Evolutionary conservation across 2,329 filamentous ascomycete genomes (phyloP).

Genomic region (Chalara sp.): DNA sequence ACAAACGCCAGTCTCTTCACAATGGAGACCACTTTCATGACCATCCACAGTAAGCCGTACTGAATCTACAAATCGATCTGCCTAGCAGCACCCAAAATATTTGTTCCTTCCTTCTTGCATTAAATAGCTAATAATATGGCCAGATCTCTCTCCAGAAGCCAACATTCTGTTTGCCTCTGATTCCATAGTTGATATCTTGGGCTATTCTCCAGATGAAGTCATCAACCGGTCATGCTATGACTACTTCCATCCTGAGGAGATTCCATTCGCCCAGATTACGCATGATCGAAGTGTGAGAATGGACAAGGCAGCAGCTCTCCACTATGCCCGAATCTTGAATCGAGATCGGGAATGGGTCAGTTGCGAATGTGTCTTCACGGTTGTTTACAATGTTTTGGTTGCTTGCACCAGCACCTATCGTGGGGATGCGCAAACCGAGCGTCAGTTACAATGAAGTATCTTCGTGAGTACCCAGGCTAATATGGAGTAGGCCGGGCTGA

Average conservation of each 20-base stretch:
- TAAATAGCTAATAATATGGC: constrained; percentile 9
- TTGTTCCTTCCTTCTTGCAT: not conserved
- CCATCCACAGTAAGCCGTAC: constrained; percentile 67
- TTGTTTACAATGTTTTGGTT: constrained; percentile 83
- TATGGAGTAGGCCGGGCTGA: constrained; percentile 57
- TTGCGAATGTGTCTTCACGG: constrained; percentile 84
- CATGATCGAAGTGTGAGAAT: constrained; percentile 68
- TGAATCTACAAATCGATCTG: not conserved
- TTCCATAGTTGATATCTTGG: constrained; percentile 76
- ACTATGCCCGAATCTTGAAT: constrained; percentile 68
- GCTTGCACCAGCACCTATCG: constrained; percentile 77
- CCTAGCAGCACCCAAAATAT: not conserved
- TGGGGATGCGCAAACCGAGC: constrained; percentile 61
- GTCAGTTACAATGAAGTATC: constrained; percentile 43
- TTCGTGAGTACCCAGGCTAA: constrained; percentile 2
- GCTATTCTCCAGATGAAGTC: constrained; percentile 70
- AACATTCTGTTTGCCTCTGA: constrained; percentile 79
- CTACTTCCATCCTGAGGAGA: constrained; percentile 78
- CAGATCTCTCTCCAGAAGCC: constrained; percentile 69
- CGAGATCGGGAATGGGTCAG: constrained; percentile 65
- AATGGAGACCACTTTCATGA: constrained; percentile 87
- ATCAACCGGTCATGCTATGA: constrained; percentile 74
- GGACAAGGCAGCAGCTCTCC: constrained; percentile 78
- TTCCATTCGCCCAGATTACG: constrained; percentile 65
- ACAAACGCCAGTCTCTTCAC: constrained; percentile 28